Conservation (phyloP, 345 rosid species). For the Chamaenerion angustifolium region DNA sequence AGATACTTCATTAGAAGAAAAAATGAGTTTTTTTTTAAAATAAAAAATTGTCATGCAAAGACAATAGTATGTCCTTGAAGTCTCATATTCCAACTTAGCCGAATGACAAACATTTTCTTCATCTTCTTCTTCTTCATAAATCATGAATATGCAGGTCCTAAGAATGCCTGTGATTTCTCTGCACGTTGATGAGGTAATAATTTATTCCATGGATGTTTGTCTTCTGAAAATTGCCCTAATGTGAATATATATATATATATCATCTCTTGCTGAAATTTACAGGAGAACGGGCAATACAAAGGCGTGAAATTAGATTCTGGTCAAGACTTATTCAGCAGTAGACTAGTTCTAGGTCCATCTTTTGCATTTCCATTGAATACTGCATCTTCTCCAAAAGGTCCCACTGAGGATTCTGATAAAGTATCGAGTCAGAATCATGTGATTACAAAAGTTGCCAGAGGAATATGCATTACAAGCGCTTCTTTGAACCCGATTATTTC, state of each 20-base stretch:
- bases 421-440: constrained; percentile 21
- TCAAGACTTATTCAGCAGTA: constrained; percentile 64
- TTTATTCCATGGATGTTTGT: constrained; percentile 2
- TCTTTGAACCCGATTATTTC: constrained; percentile 54
- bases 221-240: neutral
- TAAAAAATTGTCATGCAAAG: too few species aligned
- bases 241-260: neutral
- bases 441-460: constrained; percentile 60
- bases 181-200: constrained; percentile 54
- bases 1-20: too few species aligned
- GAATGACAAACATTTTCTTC: too few species aligned
- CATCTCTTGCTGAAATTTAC: constrained; percentile 13
- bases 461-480: constrained; percentile 54
- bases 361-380: constrained; percentile 21
- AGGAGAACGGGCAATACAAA: constrained; percentile 49
- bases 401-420: constrained; percentile 19
- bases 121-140: too few species aligned
- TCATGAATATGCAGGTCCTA: constrained; percentile 44
- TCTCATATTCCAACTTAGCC: constrained; percentile 2
- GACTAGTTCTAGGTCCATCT: constrained; percentile 68
- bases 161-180: constrained; percentile 72
- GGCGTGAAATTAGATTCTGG: constrained; percentile 87
- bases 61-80: neutral
- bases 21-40: too few species aligned
- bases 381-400: constrained; percentile 16